A percentile compares a stretch with the other conserved stretches of the same genome.
These are phyloP conservation scores for Nicotiana tabacum DNA, from an alignment of 257 asterid species.

Conservation along the genomic window DNA sequence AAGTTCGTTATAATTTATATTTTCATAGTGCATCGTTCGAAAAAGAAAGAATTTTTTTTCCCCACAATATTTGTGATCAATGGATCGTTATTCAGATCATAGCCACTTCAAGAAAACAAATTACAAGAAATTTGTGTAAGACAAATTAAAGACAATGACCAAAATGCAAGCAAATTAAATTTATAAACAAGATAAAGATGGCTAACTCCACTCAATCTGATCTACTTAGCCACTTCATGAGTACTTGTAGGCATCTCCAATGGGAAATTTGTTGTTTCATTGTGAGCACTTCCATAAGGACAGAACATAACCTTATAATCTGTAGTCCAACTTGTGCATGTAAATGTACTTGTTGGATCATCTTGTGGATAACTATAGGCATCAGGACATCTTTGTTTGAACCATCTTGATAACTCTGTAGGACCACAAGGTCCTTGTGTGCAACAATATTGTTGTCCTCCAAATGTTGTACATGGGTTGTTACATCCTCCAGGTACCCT, in stretches of 20 bases:
- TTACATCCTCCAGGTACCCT: conserved; percentile 41
- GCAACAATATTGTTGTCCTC: conserved; percentile 35
- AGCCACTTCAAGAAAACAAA: neutral
- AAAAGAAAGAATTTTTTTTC: too few species aligned
- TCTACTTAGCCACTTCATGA: neutral
- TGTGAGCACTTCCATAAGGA: conserved; percentile 21
- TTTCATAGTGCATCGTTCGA: too few species aligned
- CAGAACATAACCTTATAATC: conserved; percentile 45
- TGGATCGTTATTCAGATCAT: neutral
- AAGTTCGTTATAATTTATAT: too few species aligned
- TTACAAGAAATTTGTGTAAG: neutral
- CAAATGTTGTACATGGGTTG: conserved; percentile 42
- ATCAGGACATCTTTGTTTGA: conserved; percentile 43
- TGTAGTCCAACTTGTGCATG: conserved; percentile 45
- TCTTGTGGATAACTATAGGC: conserved; percentile 49
- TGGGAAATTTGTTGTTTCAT: neutral
- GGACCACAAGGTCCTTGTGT: conserved; percentile 28
- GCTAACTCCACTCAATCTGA: neutral
- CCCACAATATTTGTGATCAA: neutral
- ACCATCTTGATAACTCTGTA: conserved; percentile 31
- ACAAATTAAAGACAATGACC: neutral
- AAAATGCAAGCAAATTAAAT: neutral
- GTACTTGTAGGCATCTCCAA: neutral
- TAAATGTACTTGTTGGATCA: conserved; percentile 41
- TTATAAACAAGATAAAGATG: neutral